Base-by-base conservation (phyloP, 306 rosid species). In the Cicer cuneatum region DNA sequence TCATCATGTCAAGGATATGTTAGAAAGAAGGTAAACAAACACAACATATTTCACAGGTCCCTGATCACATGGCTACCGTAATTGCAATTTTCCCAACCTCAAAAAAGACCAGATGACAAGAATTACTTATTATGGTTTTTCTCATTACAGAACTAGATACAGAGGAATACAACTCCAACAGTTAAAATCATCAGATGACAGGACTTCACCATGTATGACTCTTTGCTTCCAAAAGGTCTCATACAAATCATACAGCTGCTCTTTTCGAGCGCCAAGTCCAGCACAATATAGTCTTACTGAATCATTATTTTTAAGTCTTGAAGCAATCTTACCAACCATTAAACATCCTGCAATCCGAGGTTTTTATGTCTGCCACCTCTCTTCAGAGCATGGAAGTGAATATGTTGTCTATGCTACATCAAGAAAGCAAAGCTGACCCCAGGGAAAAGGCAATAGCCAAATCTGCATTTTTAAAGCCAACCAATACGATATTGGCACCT, bases 381-480 rank as follows among this genome's bases (percentile, higher is more conserved):
- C 96, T 95, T 91, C 93, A 35, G 84, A 83, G 86, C 93, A 89
- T 82, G 97, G 84, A 86, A 80, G 86, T 83, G 91, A 86, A 86
- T 80, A 92, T 81, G 93, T 82, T 94, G 96, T 87, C 89, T 87
- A 94, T 82, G 97, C 86, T 86, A 92, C 96, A 88, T 90, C 97
- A 88, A 89, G 91, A 92, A 81, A 87, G 98, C 96, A 89, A 90
- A 86, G 96, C 93, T 80, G 99, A 85, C 90, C 97, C 96, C 97
- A 83, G 85, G 93, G 87, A 85, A 90, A 92, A 90, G 94, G 88
- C 86, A 95, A 87, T 84, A 81, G 93, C 93, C 96, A 88, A 89
- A 95, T 95, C 99, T 95, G 99, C 99, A 92, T 70, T 92, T 95
- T 95, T 95, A 92, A 92, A 95, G 93, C 93, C 99, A 95, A 87